phyloP scores from a whole-genome alignment of 202 grass and related monocot genomes.

The Dendrocalamus latiflorus region DNA sequence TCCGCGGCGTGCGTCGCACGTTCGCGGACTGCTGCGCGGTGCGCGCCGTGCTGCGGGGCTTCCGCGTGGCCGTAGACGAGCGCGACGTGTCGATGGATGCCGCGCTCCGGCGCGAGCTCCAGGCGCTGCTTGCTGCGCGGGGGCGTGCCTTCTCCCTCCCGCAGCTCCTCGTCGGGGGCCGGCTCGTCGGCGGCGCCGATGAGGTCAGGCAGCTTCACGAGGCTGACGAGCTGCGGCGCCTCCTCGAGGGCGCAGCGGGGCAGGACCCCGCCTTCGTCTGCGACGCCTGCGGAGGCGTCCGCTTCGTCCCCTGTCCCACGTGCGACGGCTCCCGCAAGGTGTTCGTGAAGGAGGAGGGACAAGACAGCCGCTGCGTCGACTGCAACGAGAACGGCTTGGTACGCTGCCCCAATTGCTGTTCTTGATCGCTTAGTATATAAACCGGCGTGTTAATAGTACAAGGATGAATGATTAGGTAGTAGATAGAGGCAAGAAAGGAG shows the following conservation, averaged over 20 bases:
- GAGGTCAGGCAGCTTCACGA: slow-evolving; percentile 78
- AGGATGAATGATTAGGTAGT: not conserved
- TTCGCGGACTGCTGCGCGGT: too few species aligned
- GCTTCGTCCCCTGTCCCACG: slow-evolving; percentile 63
- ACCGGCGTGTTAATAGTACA: not conserved
- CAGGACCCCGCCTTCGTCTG: slow-evolving; percentile 84
- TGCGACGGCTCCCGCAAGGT: slow-evolving; percentile 76
- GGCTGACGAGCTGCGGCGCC: slow-evolving; percentile 54
- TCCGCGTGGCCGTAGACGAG: slow-evolving; percentile 82
- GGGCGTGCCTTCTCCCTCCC: slow-evolving; percentile 61
- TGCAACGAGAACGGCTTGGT: slow-evolving; percentile 98
- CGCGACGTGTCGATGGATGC: slow-evolving; percentile 88
- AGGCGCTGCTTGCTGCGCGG: too few species aligned
- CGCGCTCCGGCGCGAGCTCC: slow-evolving; percentile 63
- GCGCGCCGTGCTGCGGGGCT: slow-evolving; percentile 69
- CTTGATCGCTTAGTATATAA: slow-evolving; percentile 23
- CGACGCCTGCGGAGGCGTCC: slow-evolving; percentile 59
- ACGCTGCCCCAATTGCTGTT: slow-evolving; percentile 64
- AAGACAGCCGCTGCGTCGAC: slow-evolving; percentile 36
- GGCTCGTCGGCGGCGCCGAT: too few species aligned
- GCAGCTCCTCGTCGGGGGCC: slow-evolving; percentile 67
- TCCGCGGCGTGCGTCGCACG: slow-evolving; percentile 84
- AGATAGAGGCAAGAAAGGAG: not conserved
- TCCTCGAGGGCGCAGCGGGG: slow-evolving; percentile 60
- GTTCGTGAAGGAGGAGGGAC: slow-evolving; percentile 61